These are phyloP conservation scores for Fusarium beomiforme DNA, from an alignment of 2,329 filamentous ascomycete species.

Conservation along the genomic window DNA sequence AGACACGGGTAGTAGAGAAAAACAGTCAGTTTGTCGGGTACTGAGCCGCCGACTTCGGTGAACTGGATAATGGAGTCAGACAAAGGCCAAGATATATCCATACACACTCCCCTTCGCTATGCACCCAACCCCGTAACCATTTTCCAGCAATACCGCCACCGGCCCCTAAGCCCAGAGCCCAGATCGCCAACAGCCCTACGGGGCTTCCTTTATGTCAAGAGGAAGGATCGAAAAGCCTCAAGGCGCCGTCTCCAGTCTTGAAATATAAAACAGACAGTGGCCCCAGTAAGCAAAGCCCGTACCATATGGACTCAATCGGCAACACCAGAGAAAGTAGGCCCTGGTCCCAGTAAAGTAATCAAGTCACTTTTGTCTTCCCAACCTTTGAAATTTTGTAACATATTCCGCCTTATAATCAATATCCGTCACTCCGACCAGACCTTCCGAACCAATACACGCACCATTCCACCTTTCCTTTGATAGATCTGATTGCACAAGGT, in stretches of 20 bases:
- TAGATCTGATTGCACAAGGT: slow-evolving; percentile 55
- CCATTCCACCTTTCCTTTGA: slow-evolving; percentile 50
- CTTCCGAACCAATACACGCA: slow-evolving; percentile 51
- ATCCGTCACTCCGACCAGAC: slow-evolving; percentile 53
- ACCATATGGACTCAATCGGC: slow-evolving; percentile 45
- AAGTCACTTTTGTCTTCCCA: slow-evolving; percentile 56
- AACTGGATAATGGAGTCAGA: slow-evolving; percentile 49
- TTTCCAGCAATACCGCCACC: slow-evolving; percentile 55
- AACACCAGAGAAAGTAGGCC: slow-evolving; percentile 47
- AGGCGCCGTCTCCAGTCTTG: slow-evolving; percentile 40
- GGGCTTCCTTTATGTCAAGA: slow-evolving; percentile 6
- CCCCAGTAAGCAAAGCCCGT: slow-evolving; percentile 45
- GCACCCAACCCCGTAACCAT: slow-evolving; percentile 52
- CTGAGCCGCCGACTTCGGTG: slow-evolving; percentile 39
- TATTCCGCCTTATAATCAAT: slow-evolving; percentile 50
- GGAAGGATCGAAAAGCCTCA: slow-evolving; percentile 1
- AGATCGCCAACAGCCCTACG: neutral
- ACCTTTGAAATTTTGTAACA: slow-evolving; percentile 48
- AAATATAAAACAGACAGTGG: slow-evolving; percentile 46
- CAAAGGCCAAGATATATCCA: slow-evolving; percentile 53
- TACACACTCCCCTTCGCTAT: slow-evolving; percentile 58
- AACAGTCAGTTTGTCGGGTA: slow-evolving; percentile 39
- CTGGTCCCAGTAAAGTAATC: slow-evolving; percentile 44
- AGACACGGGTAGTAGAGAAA: slow-evolving; percentile 38
- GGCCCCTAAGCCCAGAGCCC: slow-evolving; percentile 22